Conservation (phyloP, 169 alveolate species). For the Theileria luwenshuni region DNA sequence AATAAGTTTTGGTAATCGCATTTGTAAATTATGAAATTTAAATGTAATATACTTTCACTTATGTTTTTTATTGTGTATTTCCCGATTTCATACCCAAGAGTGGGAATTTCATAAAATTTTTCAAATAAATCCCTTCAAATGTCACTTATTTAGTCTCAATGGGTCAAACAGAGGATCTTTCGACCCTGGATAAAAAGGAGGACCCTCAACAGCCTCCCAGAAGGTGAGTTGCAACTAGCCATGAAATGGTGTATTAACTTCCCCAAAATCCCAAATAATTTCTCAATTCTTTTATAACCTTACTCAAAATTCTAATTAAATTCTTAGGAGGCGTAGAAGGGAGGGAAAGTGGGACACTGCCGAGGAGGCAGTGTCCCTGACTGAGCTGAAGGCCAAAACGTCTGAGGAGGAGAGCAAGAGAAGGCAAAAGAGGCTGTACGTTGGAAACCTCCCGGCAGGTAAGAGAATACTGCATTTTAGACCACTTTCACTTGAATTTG, state of each 20-base stretch:
- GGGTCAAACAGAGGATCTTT: conserved; percentile 22
- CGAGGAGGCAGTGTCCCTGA: conserved; percentile 38
- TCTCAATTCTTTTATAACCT: background rate
- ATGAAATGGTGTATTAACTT: background rate
- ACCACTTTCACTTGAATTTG: background rate
- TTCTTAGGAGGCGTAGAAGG: conserved; percentile 44
- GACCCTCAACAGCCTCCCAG: conserved; percentile 12
- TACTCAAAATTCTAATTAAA: background rate
- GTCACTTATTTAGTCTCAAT: background rate
- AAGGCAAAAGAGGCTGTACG: conserved; percentile 71
- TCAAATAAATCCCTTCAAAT: too few relatives aligned
- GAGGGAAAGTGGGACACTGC: conserved; percentile 64
- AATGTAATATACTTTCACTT: too few relatives aligned
- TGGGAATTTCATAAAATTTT: too few relatives aligned
- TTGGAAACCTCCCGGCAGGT: conserved; percentile 79
- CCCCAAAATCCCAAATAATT: conserved; percentile 32
- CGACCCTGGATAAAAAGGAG: conserved; percentile 11
- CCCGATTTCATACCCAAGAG: too few relatives aligned
- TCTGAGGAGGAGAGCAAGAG: conserved; percentile 69
- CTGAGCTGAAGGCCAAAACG: conserved; percentile 41
- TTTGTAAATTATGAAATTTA: too few relatives aligned
- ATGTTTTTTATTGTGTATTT: conserved; percentile 17
- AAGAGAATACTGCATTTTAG: background rate
- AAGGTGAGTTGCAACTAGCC: too few relatives aligned
- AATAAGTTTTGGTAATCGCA: too few relatives aligned